Percentiles rank a stretch among this genome's conserved stretches.
Evolutionary conservation across 2,329 filamentous ascomycete species (phyloP).

Genomic region (Fusarium incarnatum): DNA sequence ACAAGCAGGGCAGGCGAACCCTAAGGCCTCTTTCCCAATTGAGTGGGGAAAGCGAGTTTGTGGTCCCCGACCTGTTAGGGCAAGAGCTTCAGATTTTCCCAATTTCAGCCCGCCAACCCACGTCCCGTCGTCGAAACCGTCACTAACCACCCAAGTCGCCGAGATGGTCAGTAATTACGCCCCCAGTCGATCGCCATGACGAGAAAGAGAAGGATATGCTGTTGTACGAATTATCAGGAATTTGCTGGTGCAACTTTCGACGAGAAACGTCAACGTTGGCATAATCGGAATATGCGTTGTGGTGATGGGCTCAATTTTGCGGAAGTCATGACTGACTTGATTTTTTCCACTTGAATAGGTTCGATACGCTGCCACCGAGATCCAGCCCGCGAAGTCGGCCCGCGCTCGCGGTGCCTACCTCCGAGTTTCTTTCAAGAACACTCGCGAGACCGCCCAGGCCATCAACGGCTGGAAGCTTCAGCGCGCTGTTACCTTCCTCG

Average conservation of each 20-base stretch:
- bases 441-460: slow-evolving; percentile 98
- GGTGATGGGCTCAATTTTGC: slow-evolving; percentile 19
- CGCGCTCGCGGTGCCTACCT: slow-evolving; percentile 98
- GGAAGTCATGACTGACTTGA: slow-evolving; percentile 42
- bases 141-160: slow-evolving; percentile 63
- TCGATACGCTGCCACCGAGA: slow-evolving; percentile 94
- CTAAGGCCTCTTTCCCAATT: slow-evolving; percentile 53
- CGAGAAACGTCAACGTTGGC: slow-evolving; percentile 9
- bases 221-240: slow-evolving; percentile 23
- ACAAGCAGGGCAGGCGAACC: slow-evolving; percentile 55
- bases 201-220: slow-evolving; percentile 38
- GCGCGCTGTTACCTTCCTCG: slow-evolving; percentile 95
- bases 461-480: slow-evolving; percentile 99
- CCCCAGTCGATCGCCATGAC: slow-evolving; percentile 40
- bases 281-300: background rate
- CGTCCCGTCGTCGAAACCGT: slow-evolving; percentile 63
- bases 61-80: slow-evolving; percentile 53
- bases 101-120: slow-evolving; percentile 60
- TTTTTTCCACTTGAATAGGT: slow-evolving; percentile 66
- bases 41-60: slow-evolving; percentile 59
- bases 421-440: slow-evolving; percentile 99
- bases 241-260: slow-evolving; percentile 28
- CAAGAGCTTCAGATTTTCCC: slow-evolving; percentile 62
- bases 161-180: slow-evolving; percentile 65
- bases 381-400: slow-evolving; percentile 91